phyloP scores from a whole-genome alignment of 768 basidiomycete genomes.

The Serendipita sp. region DNA sequence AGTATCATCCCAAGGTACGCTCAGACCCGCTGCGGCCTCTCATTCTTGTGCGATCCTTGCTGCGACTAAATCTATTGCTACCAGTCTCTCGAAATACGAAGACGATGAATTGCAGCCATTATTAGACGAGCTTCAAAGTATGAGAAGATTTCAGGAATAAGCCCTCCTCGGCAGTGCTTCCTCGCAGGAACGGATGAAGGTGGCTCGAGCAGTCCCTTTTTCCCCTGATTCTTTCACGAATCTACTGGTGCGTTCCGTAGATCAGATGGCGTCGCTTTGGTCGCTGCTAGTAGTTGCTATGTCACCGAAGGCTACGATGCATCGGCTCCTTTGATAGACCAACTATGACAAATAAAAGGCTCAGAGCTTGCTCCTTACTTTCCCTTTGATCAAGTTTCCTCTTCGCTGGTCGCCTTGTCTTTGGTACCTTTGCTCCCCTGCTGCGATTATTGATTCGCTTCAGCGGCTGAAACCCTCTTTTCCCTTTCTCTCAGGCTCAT shows the following conservation, averaged over 20 bases:
- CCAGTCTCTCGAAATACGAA: slow-evolving; percentile 71
- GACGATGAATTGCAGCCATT: slow-evolving; percentile 71
- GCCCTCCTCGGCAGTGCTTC: no score
- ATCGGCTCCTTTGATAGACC: no score
- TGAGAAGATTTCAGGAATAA: slow-evolving; percentile 78
- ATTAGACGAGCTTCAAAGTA: slow-evolving; percentile 76
- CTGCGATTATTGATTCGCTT: not conserved
- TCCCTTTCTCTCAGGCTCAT: not conserved
- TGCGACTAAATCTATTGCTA: not conserved
- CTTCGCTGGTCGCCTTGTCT: no score
- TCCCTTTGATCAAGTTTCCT: no score
- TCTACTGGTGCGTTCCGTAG: not conserved
- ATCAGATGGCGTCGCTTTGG: not conserved
- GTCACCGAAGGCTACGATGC: no score
- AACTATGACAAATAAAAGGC: no score
- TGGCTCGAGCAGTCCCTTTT: no score
- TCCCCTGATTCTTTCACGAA: no score
- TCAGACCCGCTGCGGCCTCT: not conserved
- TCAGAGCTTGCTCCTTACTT: no score
- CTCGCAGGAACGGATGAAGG: no score
- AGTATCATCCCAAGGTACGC: slow-evolving; percentile 73
- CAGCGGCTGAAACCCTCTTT: not conserved
- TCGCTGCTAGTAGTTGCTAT: no score
- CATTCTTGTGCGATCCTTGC: not conserved
- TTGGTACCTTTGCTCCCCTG: no score